These are phyloP conservation scores for Kodamaea sp. DNA, from an alignment of 1,139 yeast genomes.

Conservation along the genomic window DNA sequence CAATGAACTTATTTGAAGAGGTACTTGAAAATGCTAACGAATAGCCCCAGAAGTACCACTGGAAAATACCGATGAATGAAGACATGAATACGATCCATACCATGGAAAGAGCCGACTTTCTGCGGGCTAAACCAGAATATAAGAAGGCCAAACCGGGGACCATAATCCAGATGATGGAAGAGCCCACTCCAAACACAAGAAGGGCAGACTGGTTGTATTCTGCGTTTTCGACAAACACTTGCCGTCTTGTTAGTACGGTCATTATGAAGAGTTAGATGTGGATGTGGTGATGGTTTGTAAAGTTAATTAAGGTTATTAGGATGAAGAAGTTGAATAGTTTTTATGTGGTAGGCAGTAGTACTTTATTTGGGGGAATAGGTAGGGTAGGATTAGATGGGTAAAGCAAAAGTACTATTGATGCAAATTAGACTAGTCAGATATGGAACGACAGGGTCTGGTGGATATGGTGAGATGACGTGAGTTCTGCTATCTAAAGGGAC, in stretches of 20 bases:
- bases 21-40: constrained; percentile 80
- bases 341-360: no score
- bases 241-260: constrained; percentile 22
- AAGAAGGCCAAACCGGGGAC: constrained; percentile 92
- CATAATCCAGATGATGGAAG: constrained; percentile 87
- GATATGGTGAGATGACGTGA: no score
- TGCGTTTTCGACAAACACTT: constrained; percentile 39
- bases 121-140: constrained; percentile 88
- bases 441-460: no score
- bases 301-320: no score
- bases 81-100: constrained; percentile 81
- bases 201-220: constrained; percentile 47
- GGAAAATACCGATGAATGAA: constrained; percentile 76
- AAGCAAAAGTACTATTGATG: no score
- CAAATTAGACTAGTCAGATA: no score
- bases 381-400: no score
- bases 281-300: no score
- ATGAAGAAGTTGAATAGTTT: no score
- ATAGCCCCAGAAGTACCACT: constrained; percentile 99
- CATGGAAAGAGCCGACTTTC: constrained; percentile 88
- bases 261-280: no score
- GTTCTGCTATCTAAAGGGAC: no score
- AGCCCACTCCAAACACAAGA: constrained; percentile 51
- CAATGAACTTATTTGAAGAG: constrained; percentile 82
- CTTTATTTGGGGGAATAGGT: no score